A percentile compares a stretch with the other conserved stretches of the same genome.
Evolutionary conservation across 305 asterid species (phyloP).

Genomic region (Stenogyne calaminthoides): DNA sequence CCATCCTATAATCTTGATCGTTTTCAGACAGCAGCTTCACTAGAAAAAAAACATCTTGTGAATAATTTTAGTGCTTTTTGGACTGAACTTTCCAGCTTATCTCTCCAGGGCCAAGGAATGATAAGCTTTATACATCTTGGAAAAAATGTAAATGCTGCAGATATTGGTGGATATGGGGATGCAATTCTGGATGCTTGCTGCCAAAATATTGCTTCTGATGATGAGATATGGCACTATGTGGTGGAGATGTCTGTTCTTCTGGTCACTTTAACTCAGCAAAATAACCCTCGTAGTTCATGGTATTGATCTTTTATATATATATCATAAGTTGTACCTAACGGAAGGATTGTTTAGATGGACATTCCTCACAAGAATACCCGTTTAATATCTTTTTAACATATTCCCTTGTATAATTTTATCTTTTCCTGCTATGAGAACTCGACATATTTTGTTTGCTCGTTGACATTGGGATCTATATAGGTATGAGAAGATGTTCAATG

Average conservation of each 20-base stretch:
- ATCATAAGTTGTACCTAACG: slow-evolving; percentile 2
- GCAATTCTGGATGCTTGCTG: slow-evolving; percentile 93
- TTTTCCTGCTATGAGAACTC: too few relatives aligned
- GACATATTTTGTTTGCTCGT: neutral
- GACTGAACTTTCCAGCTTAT: slow-evolving; percentile 23
- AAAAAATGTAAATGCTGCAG: slow-evolving; percentile 59
- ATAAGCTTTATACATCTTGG: slow-evolving; percentile 76
- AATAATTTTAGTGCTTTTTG: neutral
- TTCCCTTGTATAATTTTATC: neutral
- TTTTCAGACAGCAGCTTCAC: neutral
- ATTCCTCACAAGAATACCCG: slow-evolving; percentile 16
- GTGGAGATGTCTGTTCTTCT: slow-evolving; percentile 93
- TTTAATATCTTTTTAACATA: neutral
- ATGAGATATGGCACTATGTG: slow-evolving; percentile 73
- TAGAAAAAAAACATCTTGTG: slow-evolving; percentile 19
- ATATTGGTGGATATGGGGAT: slow-evolving; percentile 78
- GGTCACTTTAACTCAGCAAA: slow-evolving; percentile 63
- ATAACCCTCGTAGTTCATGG: slow-evolving; percentile 92
- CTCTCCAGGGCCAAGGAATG: slow-evolving; percentile 88
- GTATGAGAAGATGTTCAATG: slow-evolving; percentile 83
- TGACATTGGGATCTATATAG: slow-evolving; percentile 39
- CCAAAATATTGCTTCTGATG: slow-evolving; percentile 86
- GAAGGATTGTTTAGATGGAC: slow-evolving; percentile 12
- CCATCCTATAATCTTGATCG: slow-evolving; percentile 6
- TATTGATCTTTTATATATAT: slow-evolving; percentile 34